Percentiles rank a stretch among this genome's conserved stretches.
Conservation (phyloP, 805 yeast species). For the Dipodascopsis uninucleata region DNA sequence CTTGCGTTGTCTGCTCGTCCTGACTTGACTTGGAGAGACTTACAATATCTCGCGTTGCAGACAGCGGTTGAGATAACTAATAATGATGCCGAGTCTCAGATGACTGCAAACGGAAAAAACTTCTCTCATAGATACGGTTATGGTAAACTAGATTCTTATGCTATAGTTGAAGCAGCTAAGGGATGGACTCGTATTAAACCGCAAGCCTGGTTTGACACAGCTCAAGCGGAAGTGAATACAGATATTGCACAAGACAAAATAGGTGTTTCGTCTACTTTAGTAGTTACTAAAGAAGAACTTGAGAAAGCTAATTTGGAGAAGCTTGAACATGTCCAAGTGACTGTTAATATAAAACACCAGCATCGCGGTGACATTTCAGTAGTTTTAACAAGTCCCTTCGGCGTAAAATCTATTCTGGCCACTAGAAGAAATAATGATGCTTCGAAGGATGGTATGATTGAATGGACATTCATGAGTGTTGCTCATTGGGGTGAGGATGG, state of each 20-base stretch:
- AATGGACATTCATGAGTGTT: slow-evolving; percentile 96
- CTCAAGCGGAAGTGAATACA: slow-evolving; percentile 39
- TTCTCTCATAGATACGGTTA: slow-evolving; percentile 88
- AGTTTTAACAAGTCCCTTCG: slow-evolving; percentile 68
- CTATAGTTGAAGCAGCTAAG: slow-evolving; percentile 66
- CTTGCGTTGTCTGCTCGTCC: slow-evolving; percentile 81
- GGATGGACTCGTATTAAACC: slow-evolving; percentile 85
- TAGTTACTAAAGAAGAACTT: slow-evolving; percentile 49
- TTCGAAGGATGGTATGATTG: slow-evolving; percentile 54
- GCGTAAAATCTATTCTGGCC: slow-evolving; percentile 71
- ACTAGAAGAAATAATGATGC: slow-evolving; percentile 59
- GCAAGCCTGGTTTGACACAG: slow-evolving; percentile 73
- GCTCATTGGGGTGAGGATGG: slow-evolving; percentile 94
- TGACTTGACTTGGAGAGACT: slow-evolving; percentile 88
- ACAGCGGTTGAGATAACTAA: slow-evolving; percentile 67
- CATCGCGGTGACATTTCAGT: slow-evolving; percentile 69
- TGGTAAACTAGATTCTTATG: slow-evolving; percentile 83
- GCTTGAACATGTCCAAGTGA: slow-evolving; percentile 82
- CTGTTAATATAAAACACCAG: slow-evolving; percentile 62
- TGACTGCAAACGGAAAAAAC: slow-evolving; percentile 58
- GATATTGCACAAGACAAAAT: slow-evolving; percentile 30
- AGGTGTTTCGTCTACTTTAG: slow-evolving; percentile 40
- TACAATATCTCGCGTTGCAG: slow-evolving; percentile 76
- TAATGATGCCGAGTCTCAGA: slow-evolving; percentile 69
- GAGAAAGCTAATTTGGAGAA: slow-evolving; percentile 57